Conservation (phyloP, 768 basidiomycete genomes). For the Gyrodon lividus region DNA sequence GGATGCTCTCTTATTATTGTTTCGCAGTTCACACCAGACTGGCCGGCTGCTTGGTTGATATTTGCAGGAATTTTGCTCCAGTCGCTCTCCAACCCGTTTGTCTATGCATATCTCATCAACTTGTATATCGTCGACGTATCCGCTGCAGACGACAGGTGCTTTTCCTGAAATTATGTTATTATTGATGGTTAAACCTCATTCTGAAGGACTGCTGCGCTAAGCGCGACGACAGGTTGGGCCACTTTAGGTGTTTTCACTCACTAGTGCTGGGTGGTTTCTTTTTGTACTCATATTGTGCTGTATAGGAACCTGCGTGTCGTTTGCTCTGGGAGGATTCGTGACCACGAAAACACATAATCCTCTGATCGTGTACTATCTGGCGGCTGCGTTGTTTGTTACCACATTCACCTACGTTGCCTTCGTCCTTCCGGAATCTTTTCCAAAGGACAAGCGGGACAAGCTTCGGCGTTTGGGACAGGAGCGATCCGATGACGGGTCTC, state of each 20-base stretch:
- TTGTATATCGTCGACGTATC: constrained; percentile 31
- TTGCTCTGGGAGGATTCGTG: constrained; percentile 28
- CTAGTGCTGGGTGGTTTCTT: not conserved
- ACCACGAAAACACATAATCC: constrained; percentile 26
- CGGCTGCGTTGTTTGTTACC: constrained; percentile 10
- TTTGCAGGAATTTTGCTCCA: constrained; percentile 17
- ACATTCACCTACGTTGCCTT: constrained; percentile 22
- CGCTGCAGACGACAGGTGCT: constrained; percentile 23
- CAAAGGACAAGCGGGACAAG: constrained; percentile 21
- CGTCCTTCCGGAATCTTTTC: constrained; percentile 33
- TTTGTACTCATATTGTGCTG: not conserved
- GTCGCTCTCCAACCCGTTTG: constrained; percentile 6
- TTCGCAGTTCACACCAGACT: constrained; percentile 15
- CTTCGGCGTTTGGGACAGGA: constrained; percentile 9
- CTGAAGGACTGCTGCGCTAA: constrained; percentile 27
- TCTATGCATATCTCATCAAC: constrained; percentile 21
- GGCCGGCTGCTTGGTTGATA: constrained; percentile 18
- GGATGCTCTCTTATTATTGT: constrained; percentile 14
- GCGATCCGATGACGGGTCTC: not conserved
- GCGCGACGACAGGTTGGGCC: constrained; percentile 29
- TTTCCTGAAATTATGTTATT: not conserved
- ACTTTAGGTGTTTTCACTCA: constrained; percentile 19
- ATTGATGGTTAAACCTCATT: constrained; percentile 5
- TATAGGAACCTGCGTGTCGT: constrained; percentile 27
- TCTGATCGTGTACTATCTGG: constrained; percentile 22